Base-by-base conservation (phyloP, 192 early-diverging fungal genomes). In the Umbelopsis sp. region DNA sequence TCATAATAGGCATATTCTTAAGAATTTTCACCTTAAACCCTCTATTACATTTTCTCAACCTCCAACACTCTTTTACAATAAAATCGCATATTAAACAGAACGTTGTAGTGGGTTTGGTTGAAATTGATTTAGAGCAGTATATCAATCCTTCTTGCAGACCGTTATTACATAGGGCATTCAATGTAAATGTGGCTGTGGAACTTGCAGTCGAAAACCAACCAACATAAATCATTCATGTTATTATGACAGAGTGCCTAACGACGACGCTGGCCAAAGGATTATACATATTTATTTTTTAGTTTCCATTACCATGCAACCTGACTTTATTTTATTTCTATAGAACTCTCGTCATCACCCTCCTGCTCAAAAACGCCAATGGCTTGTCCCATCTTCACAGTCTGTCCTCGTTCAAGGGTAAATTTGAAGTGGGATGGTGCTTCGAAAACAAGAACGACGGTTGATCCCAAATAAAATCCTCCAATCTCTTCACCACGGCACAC, bases 401-500 rank as follows among this genome's bases (percentile, higher is more conserved):
- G 89, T 2, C 91, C 93, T 6, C 84, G 85, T 65, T 86, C 76
- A 4, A 96, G 81, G 34, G 67, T 68, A 73, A 92, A 99, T 77
- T 88, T 84, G 82, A 98, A 98, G 17, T 85, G 74, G 25, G 83
- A 52, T 2, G 97, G 98, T 1, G 96, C 97, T 71, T 97, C 96
- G 87, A 98, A 99, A 50, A 99, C 95, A 29, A 99, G 81, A 7
- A 98, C 96, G 32, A 99, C 87, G 6, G 98, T 98, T 10, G 93
- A 96, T 29, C 98, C 98, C 14, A 99, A 83, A 65, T 85, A 88
- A 82, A 99, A 98, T 21, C 98, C 98, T 16, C 98, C 98, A 72
- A 98, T 87, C 74, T 98, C 94, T 73, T 97, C 89, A 49, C 96
- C 98, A 70, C 86, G 84, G 4, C 69, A 76, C 21, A 96, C 74